A percentile compares a stretch with the other conserved stretches of the same genome.
Conservation (phyloP, 257 asterid species). For the Linaria vulgaris region DNA sequence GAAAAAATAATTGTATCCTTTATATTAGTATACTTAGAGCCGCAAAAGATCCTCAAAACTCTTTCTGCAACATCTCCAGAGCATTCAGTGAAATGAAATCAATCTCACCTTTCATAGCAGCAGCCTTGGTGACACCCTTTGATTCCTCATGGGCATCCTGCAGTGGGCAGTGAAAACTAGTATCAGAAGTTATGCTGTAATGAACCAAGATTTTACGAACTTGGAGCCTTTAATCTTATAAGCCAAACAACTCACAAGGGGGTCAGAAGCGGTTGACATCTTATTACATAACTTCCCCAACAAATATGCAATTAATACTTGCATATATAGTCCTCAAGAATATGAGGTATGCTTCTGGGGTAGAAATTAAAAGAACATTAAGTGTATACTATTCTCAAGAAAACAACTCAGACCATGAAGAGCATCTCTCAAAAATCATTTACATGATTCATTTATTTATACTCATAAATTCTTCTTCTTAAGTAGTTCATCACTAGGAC, state of each 20-base stretch:
- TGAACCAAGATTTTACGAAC: not conserved
- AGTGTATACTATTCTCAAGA: too few relatives aligned
- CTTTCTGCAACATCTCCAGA: conserved; percentile 8
- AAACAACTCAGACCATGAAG: too few relatives aligned
- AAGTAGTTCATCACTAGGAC: too few relatives aligned
- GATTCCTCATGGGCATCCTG: conserved; percentile 99
- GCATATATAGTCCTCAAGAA: too few relatives aligned
- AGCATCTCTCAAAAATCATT: too few relatives aligned
- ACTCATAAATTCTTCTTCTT: too few relatives aligned
- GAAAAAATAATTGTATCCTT: not conserved
- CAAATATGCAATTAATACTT: too few relatives aligned
- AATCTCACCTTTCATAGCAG: conserved; percentile 85
- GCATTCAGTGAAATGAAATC: conserved; percentile 15
- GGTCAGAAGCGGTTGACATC: conserved; percentile 6
- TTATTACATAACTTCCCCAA: not conserved
- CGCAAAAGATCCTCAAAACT: conserved; percentile 11
- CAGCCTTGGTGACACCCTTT: conserved; percentile 86
- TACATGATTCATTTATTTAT: too few relatives aligned
- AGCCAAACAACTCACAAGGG: conserved; percentile 23
- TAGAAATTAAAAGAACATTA: too few relatives aligned
- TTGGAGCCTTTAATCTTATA: conserved; percentile 1
- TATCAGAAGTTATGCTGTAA: conserved; percentile 24
- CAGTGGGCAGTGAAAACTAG: conserved; percentile 28
- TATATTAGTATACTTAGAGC: conserved; percentile 12
- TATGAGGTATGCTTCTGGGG: too few relatives aligned